Evolutionary conservation across 1,284 basidiomycete species (phyloP), one percentile per base, ranked within the genome.

Genomic region (Cutaneotrichosporon cutaneum): DNA sequence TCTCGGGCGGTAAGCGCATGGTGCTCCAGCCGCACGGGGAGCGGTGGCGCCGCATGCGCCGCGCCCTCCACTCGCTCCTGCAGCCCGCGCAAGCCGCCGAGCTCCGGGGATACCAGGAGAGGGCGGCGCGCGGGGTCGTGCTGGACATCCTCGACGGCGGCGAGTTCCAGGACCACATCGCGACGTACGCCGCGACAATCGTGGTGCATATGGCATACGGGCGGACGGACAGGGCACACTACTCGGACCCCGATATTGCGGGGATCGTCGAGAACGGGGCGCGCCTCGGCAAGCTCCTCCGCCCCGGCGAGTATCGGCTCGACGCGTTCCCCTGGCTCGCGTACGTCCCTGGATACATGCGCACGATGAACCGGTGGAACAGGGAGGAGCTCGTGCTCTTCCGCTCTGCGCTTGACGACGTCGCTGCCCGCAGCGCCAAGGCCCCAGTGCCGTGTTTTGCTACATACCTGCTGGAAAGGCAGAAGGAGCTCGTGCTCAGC

Each of bases 191-290:
- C 0, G 84, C 86, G 0, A 84, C 83, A 0, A 82, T 88, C 0
- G 86, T 88, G 2, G 82, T 89, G 75, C 82, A 83, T 2, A 80
- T 89, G 52, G 85, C 87, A 8, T 89, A 89, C 64, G 88, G 87
- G 0, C 86, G 85, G 62, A 77, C 81, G 35, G 80, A 63, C 70
- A 83, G 56, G 10, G 83, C 82, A 44, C 81, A 76, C 0, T 84
- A 82, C 62, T 78, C 83, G 3, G 87, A 88, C 66, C 84, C 83
- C 0, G 85, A 87, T 36, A 82, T 89, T 2, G 62, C 76, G 18
- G 80, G 82, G 21, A 82, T 88, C 45, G 84, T 83, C 56, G 77
- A 81, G 14, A 81, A 80, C 36, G 73, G 85, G 9, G 76, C 77
- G 2, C 80, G 84, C 18, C 77, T 88, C 10, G 82, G 84, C 4